Evolutionary conservation across 139 green algal species (phyloP).

Genomic region (Nannochloris sp.): DNA sequence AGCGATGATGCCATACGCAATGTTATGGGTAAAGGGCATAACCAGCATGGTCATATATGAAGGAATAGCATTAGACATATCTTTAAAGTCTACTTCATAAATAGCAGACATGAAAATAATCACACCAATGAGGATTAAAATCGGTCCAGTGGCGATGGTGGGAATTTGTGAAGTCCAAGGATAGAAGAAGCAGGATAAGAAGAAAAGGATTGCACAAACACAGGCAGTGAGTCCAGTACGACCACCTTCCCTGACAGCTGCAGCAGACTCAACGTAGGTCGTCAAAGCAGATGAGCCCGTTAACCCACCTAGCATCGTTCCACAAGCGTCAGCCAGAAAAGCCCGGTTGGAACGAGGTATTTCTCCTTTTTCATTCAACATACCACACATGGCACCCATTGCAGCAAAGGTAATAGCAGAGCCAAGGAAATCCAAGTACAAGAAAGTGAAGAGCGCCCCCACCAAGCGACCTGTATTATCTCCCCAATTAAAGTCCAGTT

Average conservation of each 20-base stretch:
- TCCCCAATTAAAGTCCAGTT: conserved; percentile 44
- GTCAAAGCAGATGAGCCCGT: conserved; percentile 36
- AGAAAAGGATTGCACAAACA: conserved; percentile 35
- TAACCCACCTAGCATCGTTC: conserved; percentile 30
- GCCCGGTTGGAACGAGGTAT: conserved; percentile 34
- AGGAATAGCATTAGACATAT: conserved; percentile 4
- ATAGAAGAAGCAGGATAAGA: conserved; percentile 7
- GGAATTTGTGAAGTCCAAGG: conserved; percentile 28
- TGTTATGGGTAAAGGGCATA: conserved; percentile 6
- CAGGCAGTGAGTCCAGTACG: conserved; percentile 42
- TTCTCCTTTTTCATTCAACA: conserved; percentile 18
- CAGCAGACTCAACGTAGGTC: conserved; percentile 41
- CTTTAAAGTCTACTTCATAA: conserved; percentile 4
- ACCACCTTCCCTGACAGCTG: conserved; percentile 40
- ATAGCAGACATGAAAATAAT: conserved; percentile 43
- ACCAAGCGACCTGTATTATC: conserved; percentile 26
- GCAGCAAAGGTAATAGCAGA: conserved; percentile 34
- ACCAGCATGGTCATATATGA: background rate
- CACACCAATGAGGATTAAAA: conserved; percentile 39
- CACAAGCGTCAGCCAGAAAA: conserved; percentile 29
- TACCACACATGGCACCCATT: conserved; percentile 35
- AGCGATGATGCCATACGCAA: conserved; percentile 12
- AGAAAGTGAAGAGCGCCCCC: conserved; percentile 23
- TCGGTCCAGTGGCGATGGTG: conserved; percentile 39
- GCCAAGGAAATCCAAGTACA: conserved; percentile 49